phyloP scores from a whole-genome alignment of 2,329 filamentous ascomycete genomes.

The Pestalotiopsis fici region DNA sequence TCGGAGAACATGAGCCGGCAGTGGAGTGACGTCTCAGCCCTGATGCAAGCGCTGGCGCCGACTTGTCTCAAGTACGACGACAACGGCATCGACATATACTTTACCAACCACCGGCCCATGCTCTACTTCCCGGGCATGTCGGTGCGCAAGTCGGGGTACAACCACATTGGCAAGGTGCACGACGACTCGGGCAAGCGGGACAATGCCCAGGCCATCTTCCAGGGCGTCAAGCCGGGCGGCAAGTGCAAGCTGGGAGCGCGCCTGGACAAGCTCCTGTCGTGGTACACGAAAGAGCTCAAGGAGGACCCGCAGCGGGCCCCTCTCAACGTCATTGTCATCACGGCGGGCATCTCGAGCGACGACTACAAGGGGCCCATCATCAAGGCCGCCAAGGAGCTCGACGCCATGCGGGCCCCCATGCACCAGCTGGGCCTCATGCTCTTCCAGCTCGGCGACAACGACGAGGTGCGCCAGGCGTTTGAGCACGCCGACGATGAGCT shows the following conservation, averaged over 20 bases:
- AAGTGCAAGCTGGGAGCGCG: slow-evolving; percentile 18
- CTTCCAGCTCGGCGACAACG: slow-evolving; percentile 71
- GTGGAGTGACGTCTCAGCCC: slow-evolving; percentile 65
- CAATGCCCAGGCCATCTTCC: slow-evolving; percentile 26
- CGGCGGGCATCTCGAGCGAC: slow-evolving; percentile 68
- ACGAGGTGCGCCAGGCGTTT: slow-evolving; percentile 55
- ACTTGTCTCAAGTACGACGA: slow-evolving; percentile 67
- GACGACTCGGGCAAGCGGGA: slow-evolving; percentile 21
- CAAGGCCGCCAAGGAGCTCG: slow-evolving; percentile 60
- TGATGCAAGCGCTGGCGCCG: slow-evolving; percentile 65
- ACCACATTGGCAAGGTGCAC: slow-evolving; percentile 20
- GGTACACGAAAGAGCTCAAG: slow-evolving; percentile 23
- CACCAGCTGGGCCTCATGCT: slow-evolving; percentile 77
- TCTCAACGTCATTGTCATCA: slow-evolving; percentile 76
- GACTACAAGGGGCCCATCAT: slow-evolving; percentile 64
- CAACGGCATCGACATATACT: slow-evolving; percentile 74
- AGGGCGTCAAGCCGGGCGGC: slow-evolving; percentile 18
- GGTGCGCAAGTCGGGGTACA: slow-evolving; percentile 17
- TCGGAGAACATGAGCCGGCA: slow-evolving; percentile 65
- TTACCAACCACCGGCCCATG: slow-evolving; percentile 60
- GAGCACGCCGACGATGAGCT: slow-evolving; percentile 66
- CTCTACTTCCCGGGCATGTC: slow-evolving; percentile 7
- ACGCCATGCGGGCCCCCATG: slow-evolving; percentile 58
- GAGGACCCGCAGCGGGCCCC: slow-evolving; percentile 34
- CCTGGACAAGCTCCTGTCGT: slow-evolving; percentile 14